Base-by-base conservation (phyloP, 345 rosid genomes). In the Crucihimalaya himalaica region DNA sequence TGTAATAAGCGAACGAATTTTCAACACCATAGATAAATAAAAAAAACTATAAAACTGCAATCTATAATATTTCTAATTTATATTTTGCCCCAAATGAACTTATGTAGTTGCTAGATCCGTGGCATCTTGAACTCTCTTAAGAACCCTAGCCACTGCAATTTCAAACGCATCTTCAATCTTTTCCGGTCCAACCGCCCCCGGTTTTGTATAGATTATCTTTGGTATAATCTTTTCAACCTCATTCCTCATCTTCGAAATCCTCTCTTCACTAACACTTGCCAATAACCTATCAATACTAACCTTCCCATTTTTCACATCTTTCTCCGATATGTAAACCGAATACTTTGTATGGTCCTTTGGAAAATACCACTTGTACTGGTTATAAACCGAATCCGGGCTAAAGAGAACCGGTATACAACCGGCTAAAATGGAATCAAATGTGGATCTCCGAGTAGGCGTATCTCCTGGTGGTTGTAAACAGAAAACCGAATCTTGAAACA, bases 391-490 rank as follows among this genome's bases (percentile, higher is more conserved):
- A 6, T 55, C 77, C 0, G 68, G 83, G 56, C 76, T 83, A 61
- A 87, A 85, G 71, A 87, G 82, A 13, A 85, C 89, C 4, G 87
- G 91, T 59, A 85, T 83, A 59, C 86, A 87, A 1, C 87, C 84
- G 0, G 83, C 83, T n/a, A 85, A 35, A 14, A 87, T 83, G 11
- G 89, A 79, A 62, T 87, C 89, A 58, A 85, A 87, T 1, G 71
- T 77, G 6, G 89, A 85, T 55, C 84, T 76, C 25, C 91, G 78
- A 2, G 85, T 87, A 71, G 53, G 68, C n/a, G 91, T 83, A 71
- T 87, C 91, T n/a, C 91, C 91, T 4, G 80, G 74, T 7, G 87
- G 87, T 62, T 82, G 87, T 45, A 87, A 55, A 69, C 91, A 85
- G 71, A 85, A 87, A 1, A 70, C 76, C 0, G 85, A 83, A 57